phyloP scores from a whole-genome alignment of 257 asterid genomes.

The Fraxinus americana region DNA sequence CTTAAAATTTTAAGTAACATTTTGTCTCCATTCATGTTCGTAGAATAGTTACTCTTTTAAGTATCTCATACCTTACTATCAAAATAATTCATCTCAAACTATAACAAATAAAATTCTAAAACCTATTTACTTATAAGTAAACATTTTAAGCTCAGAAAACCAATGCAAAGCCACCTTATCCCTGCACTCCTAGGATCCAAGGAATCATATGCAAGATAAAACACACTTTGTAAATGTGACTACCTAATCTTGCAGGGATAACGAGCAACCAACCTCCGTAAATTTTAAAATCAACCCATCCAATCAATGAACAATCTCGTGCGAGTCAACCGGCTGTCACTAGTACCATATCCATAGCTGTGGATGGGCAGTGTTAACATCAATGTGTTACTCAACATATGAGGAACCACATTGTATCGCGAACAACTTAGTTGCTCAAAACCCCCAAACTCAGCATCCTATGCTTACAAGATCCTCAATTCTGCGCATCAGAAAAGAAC shows the following conservation, averaged over 20 bases:
- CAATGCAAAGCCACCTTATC: constrained; percentile 74
- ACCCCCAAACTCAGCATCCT: constrained; percentile 20
- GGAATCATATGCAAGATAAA: constrained; percentile 52
- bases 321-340: constrained; percentile 93
- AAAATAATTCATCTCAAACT: neutral
- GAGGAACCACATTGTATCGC: constrained; percentile 36
- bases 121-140: neutral
- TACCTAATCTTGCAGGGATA: constrained; percentile 99
- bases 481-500: constrained; percentile 7
- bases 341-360: constrained; percentile 74
- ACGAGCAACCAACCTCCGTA: constrained; percentile 73
- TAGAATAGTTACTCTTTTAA: neutral
- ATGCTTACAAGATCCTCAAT: constrained; percentile 17
- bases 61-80: neutral
- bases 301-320: constrained; percentile 49
- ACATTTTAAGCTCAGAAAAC: neutral
- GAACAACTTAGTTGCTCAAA: constrained; percentile 13
- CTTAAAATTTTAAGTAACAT: neutral
- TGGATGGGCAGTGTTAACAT: constrained; percentile 82
- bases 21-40: neutral
- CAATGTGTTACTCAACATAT: constrained; percentile 48
- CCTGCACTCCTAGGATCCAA: constrained; percentile 83
- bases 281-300: constrained; percentile 45
- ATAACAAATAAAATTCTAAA: neutral
- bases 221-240: constrained; percentile 79